Evolutionary conservation across 345 rosid genomes (phyloP).

Genomic region (Citropsis articulata): DNA sequence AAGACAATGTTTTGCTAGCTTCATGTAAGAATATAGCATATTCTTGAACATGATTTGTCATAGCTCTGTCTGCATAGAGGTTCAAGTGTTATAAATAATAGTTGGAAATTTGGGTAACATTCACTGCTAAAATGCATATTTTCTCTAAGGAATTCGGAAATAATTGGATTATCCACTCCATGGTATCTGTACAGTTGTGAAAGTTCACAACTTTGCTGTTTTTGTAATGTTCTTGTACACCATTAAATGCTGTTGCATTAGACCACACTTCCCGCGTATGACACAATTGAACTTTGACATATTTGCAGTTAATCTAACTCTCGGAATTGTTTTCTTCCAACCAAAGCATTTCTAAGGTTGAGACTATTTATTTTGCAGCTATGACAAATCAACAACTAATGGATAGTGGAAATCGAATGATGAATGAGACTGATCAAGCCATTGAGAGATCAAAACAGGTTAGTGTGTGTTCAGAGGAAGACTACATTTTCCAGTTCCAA

Average conservation of each 20-base stretch:
- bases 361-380: constrained; percentile 41
- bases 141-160: too few relatives aligned
- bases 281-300: background rate
- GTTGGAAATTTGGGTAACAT: background rate
- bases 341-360: constrained; percentile 15
- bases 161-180: too few relatives aligned
- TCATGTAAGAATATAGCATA: constrained; percentile 56
- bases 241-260: background rate
- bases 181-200: background rate
- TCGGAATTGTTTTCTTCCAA: background rate
- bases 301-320: background rate
- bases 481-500: background rate
- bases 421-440: constrained; percentile 96
- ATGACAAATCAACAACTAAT: constrained; percentile 82
- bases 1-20: constrained; percentile 83
- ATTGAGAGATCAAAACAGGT: constrained; percentile 87
- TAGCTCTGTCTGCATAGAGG: background rate
- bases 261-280: background rate
- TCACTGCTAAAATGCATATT: too few relatives aligned
- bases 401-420: constrained; percentile 70
- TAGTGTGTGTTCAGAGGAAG: constrained; percentile 8
- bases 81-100: background rate
- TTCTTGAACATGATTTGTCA: background rate
- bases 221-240: background rate
- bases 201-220: too few relatives aligned